Evolutionary conservation across 2,329 filamentous ascomycete species (phyloP).

Genomic region (Pseudogymnoascus sp.): DNA sequence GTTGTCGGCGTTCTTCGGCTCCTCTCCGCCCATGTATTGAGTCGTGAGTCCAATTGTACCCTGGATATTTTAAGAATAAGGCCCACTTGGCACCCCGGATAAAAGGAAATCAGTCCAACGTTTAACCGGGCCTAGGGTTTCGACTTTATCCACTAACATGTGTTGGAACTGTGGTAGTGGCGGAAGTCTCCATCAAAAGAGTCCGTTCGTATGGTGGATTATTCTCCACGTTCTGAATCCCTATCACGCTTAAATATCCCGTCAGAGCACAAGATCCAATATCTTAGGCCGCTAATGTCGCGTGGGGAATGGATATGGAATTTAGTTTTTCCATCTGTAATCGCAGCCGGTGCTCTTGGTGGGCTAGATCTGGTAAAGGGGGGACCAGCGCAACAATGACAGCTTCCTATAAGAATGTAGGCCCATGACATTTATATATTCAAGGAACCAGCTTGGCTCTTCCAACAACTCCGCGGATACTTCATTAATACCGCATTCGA

Average conservation of each 20-base stretch:
- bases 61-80: conserved; percentile 4
- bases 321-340: conserved; percentile 2
- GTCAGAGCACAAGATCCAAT: neutral
- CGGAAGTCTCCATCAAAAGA: neutral
- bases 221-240: neutral
- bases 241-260: neutral
- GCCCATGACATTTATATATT: neutral
- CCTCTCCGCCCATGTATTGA: neutral
- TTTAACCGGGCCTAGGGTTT: neutral
- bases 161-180: neutral
- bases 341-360: neutral
- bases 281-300: neutral
- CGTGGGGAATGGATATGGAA: neutral
- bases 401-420: neutral
- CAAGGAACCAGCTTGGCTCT: neutral
- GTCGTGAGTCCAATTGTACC: neutral
- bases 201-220: conserved; percentile 4
- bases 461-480: neutral
- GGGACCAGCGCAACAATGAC: neutral
- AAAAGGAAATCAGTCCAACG: neutral
- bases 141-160: neutral
- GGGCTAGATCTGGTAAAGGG: neutral
- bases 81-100: neutral
- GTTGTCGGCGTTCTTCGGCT: neutral
- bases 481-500: neutral